phyloP scores from a whole-genome alignment of 129 eudicot genomes.

The Calendula officinalis region DNA sequence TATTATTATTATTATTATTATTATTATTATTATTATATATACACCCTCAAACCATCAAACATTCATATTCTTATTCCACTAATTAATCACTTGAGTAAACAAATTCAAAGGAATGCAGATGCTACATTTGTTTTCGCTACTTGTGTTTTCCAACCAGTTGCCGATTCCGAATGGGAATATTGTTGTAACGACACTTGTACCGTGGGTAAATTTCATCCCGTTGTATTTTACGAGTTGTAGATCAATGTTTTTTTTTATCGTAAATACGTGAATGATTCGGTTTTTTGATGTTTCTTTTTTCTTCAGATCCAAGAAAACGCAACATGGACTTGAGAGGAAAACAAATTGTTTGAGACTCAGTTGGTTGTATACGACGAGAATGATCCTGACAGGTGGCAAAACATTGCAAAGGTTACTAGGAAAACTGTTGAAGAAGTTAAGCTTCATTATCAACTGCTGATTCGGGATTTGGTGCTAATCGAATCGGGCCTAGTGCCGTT shows the following conservation, averaged over 20 bases:
- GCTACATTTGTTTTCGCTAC: too few relatives aligned
- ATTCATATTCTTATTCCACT: too few relatives aligned
- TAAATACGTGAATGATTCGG: too few relatives aligned
- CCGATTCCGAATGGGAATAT: too few relatives aligned
- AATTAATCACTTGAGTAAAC: too few relatives aligned
- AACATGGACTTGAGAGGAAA: constrained; percentile 45
- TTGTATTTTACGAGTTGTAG: not conserved
- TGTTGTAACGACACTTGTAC: too few relatives aligned
- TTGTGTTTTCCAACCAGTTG: too few relatives aligned
- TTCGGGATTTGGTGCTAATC: constrained; percentile 47
- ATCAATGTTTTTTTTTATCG: not conserved
- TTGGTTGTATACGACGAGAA: constrained; percentile 50
- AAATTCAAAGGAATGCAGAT: too few relatives aligned
- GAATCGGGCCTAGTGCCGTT: constrained; percentile 51
- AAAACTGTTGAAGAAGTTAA: constrained; percentile 65
- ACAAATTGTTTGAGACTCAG: constrained; percentile 65
- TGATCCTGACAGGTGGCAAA: constrained; percentile 65
- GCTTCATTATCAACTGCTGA: constrained; percentile 44
- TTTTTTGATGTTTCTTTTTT: constrained; percentile 3
- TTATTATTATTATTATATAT: not conserved
- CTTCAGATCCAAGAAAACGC: constrained; percentile 18
- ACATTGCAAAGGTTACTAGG: constrained; percentile 48
- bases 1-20: not conserved
- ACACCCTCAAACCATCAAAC: too few relatives aligned
- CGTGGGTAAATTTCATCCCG: too few relatives aligned